Evolutionary conservation across 176 grass and related monocot genomes (phyloP).

Genomic region (Musa beccarii): DNA sequence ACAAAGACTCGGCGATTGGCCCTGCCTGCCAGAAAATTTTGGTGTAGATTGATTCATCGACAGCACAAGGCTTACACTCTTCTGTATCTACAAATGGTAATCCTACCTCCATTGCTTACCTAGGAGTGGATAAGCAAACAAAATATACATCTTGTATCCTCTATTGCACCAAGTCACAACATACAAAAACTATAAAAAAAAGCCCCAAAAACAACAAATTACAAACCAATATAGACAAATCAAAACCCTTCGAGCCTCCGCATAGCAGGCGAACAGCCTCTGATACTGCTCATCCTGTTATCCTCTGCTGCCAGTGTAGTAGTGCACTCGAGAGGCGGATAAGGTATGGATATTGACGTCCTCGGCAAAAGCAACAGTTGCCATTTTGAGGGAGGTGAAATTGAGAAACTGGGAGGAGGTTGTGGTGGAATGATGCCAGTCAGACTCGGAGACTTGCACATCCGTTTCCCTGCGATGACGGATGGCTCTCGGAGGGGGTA

Average conservation of each 20-base stretch:
- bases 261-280: conserved; percentile 28
- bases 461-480: conserved; percentile 46
- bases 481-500: conserved; percentile 83
- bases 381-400: conserved; percentile 27
- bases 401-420: conserved; percentile 36
- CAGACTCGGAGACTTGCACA: conserved; percentile 79
- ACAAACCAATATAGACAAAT: not conserved
- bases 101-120: no score
- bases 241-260: conserved; percentile 74
- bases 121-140: no score
- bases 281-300: conserved; percentile 38
- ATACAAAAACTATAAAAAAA: no score
- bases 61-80: no score
- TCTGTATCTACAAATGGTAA: no score
- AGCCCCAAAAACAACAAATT: no score
- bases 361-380: conserved; percentile 32
- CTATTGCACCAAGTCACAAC: no score
- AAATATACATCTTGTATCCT: no score
- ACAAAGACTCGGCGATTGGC: no score
- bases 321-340: conserved; percentile 42
- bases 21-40: no score
- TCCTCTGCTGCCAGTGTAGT: conserved; percentile 45
- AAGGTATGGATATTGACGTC: conserved; percentile 40
- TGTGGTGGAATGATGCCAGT: conserved; percentile 49
- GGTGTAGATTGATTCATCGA: no score